Conservation (phyloP, 2,329 filamentous ascomycete genomes). For the Macroventuria anomochaeta region DNA sequence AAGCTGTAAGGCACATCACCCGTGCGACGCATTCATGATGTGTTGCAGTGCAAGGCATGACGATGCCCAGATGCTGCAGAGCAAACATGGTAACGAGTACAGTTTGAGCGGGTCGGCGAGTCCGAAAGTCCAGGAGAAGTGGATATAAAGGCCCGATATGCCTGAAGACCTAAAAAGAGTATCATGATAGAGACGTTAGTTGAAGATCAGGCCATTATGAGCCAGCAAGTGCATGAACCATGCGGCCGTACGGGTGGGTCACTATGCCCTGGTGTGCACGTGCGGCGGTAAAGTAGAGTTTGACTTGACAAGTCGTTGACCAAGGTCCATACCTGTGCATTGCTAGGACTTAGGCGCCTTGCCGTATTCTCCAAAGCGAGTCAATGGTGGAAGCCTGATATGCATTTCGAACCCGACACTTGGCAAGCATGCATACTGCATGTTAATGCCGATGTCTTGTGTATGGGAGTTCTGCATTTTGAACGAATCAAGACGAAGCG, state of each 20-base stretch:
- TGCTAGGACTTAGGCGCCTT: background rate
- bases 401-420: background rate
- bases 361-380: background rate
- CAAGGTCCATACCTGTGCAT: background rate
- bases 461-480: background rate
- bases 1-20: too few relatives aligned
- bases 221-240: background rate
- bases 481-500: background rate
- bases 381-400: background rate
- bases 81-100: background rate
- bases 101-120: background rate
- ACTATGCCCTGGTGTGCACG: background rate
- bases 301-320: background rate
- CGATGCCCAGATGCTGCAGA: background rate
- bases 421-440: background rate
- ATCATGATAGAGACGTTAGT: background rate
- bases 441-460: background rate
- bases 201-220: background rate
- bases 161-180: background rate
- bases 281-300: background rate
- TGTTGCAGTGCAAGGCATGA: background rate
- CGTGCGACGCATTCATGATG: too few relatives aligned
- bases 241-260: background rate
- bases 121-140: background rate
- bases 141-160: background rate